Base-by-base conservation (phyloP, 106 monocot genomes). In the Hemerocallis citrina region DNA sequence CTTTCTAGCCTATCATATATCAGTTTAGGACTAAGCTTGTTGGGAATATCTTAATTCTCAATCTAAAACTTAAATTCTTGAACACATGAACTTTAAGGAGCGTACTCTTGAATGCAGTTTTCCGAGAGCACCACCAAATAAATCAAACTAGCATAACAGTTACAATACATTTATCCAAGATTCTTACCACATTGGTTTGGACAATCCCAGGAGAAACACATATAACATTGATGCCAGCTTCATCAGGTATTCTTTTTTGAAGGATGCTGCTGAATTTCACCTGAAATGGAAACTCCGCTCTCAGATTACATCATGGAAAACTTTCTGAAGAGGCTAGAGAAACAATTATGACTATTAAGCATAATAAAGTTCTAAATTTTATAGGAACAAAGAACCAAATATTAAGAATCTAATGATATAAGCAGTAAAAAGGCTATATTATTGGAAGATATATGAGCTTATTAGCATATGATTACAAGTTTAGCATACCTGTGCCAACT, bases 161-260 rank as follows among this genome's bases (percentile, higher is more conserved):
- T 4, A 48, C 14, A 50, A 66, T 37, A 39, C 6, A 65, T 36
- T 38, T 34, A 52, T 27, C 25, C 13, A 67, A 24, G 33, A 70
- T 25, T 87, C 96, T 92, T 64, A 98, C 96, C 72, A 98, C 96
- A 64, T 98, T 92, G 19, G 96, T 98, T 64, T 79, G 68, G 23
- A 98, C 96, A 62, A 98, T 98, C 65, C 96, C 96, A 25, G 96
- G 96, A 73, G 79, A 78, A 58, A 72, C 85, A 54, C n/a, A n/a
- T 1, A 91, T 27, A 23, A 88, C 88, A 66, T 64, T 85, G 47
- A 98, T 73, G 48, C 82, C 82, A 77, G 96, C 87, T 80, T 91
- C 96, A 45, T 76, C 71, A 57, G 96, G 96, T 52, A 98, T 64
- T 68, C 74, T 71, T 75, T 87, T 98, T 16, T 87, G 83, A 63